Base-by-base conservation (phyloP, 2,329 filamentous ascomycete genomes). In the Chrysosporium keratinophilum region DNA sequence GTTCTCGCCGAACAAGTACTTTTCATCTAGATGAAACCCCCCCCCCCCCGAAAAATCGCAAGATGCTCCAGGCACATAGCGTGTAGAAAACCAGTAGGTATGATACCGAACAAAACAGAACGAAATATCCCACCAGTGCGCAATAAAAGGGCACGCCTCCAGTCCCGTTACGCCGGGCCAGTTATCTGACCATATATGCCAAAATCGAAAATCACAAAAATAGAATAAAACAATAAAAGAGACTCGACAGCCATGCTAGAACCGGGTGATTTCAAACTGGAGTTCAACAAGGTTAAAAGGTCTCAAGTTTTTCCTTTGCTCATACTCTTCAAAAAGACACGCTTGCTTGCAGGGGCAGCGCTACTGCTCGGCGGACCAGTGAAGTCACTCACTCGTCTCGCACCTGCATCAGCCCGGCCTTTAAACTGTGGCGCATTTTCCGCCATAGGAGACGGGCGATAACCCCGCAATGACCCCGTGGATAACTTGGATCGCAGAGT, bases 271-370 rank as follows among this genome's bases (percentile, higher is more conserved):
- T 14, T 40, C 15, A 7, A 14, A 17, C 9, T 17, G 31, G 17
- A 42, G 34, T 43, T 39, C 12, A 43, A 23, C 37, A 52, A 11
- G 1, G 47, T 51, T 23, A 37, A 55, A 50, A 44, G 43, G 14
- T 7, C 1, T 43, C 33, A 57, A 14, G 47, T 49, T 39, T 43
- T 55, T 43, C 48, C 50, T 39, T 55, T 59, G 14, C 55, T 64
- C 39, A 73, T 60, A 14, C 70, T 69, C 34, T 64, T 65, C 6
- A 73, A 60, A 12, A 64, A 64, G 34, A 73, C 67, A 6, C 70
- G 67, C 56, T 65, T 66, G 56, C 68, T 72, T 33, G 56, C 42
- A 15, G 40, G 31, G 37, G 66, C 67, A 2, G 68, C 62, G 15
- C 10, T 17, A 19, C 41, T 20, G n/a, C 31, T 52, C 15, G 31